A percentile compares a stretch with the other conserved stretches of the same genome.
These are phyloP conservation scores for Chaetomium olivaceum DNA, from an alignment of 2,329 filamentous ascomycete genomes.

Conservation along the genomic window DNA sequence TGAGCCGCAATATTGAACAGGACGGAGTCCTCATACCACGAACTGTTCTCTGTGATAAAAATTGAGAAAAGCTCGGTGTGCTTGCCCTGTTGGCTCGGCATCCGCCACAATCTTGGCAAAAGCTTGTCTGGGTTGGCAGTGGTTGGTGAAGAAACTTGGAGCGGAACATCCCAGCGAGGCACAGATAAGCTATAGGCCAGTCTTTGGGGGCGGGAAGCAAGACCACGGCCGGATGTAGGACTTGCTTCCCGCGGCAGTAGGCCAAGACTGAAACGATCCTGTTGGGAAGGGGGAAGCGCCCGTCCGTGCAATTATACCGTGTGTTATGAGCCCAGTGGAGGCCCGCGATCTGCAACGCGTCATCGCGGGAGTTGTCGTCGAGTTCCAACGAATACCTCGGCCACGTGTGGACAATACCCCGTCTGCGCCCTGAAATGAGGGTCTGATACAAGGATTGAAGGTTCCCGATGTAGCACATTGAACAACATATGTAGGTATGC, in stretches of 20 bases:
- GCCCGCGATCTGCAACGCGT: not conserved
- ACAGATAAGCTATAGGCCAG: not conserved
- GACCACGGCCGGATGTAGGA: constrained; percentile 21
- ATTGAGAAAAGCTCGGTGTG: not conserved
- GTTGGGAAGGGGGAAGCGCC: not conserved
- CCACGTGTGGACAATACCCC: constrained; percentile 22
- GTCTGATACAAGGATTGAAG: constrained; percentile 12
- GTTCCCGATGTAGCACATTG: not conserved
- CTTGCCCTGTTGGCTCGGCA: constrained; percentile 10
- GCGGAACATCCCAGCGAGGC: not conserved
- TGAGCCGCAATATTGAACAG: not conserved
- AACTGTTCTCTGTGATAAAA: too few species aligned
- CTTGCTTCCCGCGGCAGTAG: constrained; percentile 22
- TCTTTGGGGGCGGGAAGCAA: not conserved
- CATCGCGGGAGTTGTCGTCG: constrained; percentile 5
- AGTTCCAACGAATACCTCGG: constrained; percentile 20
- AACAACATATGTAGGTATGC: not conserved
- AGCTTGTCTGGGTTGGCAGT: constrained; percentile 26
- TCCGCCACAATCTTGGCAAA: constrained; percentile 30
- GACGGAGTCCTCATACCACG: not conserved
- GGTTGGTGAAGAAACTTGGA: not conserved
- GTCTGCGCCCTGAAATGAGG: not conserved
- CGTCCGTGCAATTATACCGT: not conserved
- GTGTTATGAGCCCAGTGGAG: not conserved
- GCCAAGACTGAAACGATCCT: constrained; percentile 17